Conservation (phyloP, 2,329 filamentous ascomycete genomes). For the Nannizziopsis barbatae region DNA sequence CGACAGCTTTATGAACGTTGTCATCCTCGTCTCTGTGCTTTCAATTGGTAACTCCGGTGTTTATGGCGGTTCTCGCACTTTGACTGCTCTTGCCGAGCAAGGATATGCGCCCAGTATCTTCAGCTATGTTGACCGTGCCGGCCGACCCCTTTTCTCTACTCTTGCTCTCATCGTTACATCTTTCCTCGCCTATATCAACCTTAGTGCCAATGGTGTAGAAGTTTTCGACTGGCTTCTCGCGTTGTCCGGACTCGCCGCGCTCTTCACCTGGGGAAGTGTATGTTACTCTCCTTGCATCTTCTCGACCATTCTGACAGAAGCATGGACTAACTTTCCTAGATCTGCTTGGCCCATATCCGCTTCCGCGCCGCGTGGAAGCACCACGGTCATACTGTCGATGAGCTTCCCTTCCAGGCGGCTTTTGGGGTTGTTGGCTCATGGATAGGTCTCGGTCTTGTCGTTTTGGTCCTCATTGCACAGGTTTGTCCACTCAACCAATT, state of each 20-base stretch:
- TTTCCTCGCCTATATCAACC: conserved; percentile 33
- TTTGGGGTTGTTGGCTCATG: conserved; percentile 52
- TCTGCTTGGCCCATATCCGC: conserved; percentile 56
- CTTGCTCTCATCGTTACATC: conserved; percentile 32
- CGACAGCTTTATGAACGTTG: conserved; percentile 55
- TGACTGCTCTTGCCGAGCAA: conserved; percentile 43
- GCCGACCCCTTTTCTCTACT: conserved; percentile 36
- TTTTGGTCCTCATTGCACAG: conserved; percentile 44
- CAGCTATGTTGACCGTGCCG: conserved; percentile 36
- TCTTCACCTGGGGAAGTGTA: conserved; percentile 53
- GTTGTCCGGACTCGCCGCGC: conserved; percentile 50
- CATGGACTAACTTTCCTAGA: conserved; percentile 21
- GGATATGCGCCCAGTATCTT: conserved; percentile 37
- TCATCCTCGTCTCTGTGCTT: conserved; percentile 52
- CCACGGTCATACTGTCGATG: conserved; percentile 49
- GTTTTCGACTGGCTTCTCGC: conserved; percentile 57
- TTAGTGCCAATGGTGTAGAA: conserved; percentile 35
- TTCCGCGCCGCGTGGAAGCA: conserved; percentile 51
- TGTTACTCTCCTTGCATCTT: conserved; percentile 1
- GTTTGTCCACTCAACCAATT: conserved; percentile 13
- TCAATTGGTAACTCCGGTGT: conserved; percentile 50
- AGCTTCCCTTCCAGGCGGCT: conserved; percentile 50
- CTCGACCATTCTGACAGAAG: not conserved
- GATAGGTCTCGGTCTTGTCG: conserved; percentile 47
- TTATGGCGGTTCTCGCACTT: conserved; percentile 47